Percentiles rank a stretch among this genome's conserved stretches.
phyloP scores from a whole-genome alignment of 768 basidiomycete genomes.

The Sporobolomyces roseus region DNA sequence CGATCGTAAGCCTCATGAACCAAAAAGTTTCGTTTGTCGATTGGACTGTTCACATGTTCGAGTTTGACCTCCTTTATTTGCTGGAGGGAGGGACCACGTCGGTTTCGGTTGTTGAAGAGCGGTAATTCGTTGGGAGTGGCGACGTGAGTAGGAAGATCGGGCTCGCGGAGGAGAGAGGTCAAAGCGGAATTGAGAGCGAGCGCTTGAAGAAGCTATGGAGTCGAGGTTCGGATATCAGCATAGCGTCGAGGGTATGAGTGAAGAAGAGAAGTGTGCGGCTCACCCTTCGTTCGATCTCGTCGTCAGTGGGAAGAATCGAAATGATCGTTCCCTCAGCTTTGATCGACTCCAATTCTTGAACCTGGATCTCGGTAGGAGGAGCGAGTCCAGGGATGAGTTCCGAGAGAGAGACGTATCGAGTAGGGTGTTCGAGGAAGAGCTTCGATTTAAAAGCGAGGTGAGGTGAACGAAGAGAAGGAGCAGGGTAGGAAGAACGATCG shows the following conservation, averaged over 20 bases:
- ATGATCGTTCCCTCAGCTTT: background rate
- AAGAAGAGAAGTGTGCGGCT: background rate
- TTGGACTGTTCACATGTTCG: too few species aligned
- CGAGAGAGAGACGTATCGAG: conserved; percentile 7
- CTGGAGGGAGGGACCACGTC: too few species aligned
- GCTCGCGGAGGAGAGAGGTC: too few species aligned
- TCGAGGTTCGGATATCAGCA: background rate
- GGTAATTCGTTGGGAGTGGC: too few species aligned
- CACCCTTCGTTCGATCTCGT: conserved; percentile 5
- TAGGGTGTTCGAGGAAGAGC: background rate
- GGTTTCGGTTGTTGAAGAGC: too few species aligned
- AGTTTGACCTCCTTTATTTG: too few species aligned
- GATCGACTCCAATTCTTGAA: conserved; percentile 3
- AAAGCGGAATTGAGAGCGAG: too few species aligned
- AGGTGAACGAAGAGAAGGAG: conserved; percentile 1
- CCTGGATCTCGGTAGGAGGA: background rate
- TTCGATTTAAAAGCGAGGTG: background rate
- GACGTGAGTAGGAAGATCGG: too few species aligned
- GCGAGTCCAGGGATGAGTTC: conserved; percentile 13
- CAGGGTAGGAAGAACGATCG: background rate
- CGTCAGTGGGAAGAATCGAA: background rate
- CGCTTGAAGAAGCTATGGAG: background rate
- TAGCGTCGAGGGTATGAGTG: background rate
- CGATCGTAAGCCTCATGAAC: too few species aligned
- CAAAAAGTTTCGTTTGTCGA: too few species aligned